Evolutionary conservation across 1,284 basidiomycete genomes (phyloP).

Genomic region (Earliella scabrosa): DNA sequence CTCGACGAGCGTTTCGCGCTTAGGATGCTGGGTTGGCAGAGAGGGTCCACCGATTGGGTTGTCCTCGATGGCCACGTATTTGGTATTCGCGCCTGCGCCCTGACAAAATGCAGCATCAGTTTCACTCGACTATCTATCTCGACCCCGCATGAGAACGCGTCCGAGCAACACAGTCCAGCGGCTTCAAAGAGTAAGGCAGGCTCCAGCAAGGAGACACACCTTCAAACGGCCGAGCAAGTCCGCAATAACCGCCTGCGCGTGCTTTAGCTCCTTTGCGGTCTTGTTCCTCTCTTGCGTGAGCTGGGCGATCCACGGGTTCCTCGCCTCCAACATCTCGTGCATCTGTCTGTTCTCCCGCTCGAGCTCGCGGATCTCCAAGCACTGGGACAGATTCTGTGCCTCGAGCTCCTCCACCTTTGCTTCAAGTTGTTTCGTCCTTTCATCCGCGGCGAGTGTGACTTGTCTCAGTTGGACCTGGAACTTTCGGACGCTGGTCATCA

Average conservation of each 20-base stretch:
- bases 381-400: constrained; percentile 15
- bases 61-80: too few species aligned
- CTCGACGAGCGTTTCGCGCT: background rate
- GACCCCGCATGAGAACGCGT: too few species aligned
- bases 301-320: constrained; percentile 12
- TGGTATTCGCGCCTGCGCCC: too few species aligned
- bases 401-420: constrained; percentile 24
- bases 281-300: constrained; percentile 24
- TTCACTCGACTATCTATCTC: too few species aligned
- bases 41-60: background rate
- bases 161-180: too few species aligned
- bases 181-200: too few species aligned
- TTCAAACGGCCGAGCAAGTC: constrained; percentile 16
- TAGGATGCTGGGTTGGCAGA: background rate
- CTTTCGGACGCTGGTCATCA: constrained; percentile 15
- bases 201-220: constrained; percentile 15
- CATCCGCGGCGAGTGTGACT: constrained; percentile 4
- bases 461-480: constrained; percentile 22
- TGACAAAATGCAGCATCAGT: too few species aligned
- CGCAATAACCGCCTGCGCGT: constrained; percentile 23
- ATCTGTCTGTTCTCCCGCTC: constrained; percentile 27
- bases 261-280: constrained; percentile 22
- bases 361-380: constrained; percentile 15
- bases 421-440: constrained; percentile 5
- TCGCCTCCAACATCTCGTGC: constrained; percentile 14